Evolutionary conservation across 106 monocot species (phyloP), one percentile per base, ranked within the genome.

Genomic region (Gastrodia elata): DNA sequence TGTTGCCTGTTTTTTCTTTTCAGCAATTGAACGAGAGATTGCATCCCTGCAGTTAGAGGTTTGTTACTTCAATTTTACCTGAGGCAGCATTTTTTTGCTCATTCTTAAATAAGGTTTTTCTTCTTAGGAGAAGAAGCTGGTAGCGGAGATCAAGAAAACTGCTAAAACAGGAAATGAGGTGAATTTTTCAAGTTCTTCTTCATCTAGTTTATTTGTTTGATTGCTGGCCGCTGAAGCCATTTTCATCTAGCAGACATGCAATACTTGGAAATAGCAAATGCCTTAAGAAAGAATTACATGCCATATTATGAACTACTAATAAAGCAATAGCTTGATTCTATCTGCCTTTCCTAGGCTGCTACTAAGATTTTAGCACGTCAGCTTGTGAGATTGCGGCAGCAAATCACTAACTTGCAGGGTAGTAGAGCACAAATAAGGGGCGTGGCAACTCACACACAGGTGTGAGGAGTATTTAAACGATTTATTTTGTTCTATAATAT

Each of bases 351-450:
- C 68, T 77, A 96, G 95, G 77, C 85, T 72, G 92, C 91, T 65
- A 81, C 89, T 24, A 96, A 80, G 80, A 77, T 80, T 73, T 77
- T 92, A 76, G 92, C 92, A 9, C 87, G 82, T 18, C 95, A 96
- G 65, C 87, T 96, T 69, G 70, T 96, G 20, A 83, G 89, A 46
- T 55, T 96, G 74, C 87, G 95, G 76, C 95, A 96, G 68, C 85
- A 89, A 76, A 96, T 96, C 75, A 27, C 82, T 65, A 92, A 82
- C 36, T 77, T 96, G 42, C 89, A 96, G 74, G 78, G 84, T 57
- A 87, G 81, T 61, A 77, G 84, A 73, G 92, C 89, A 79, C 95
- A 96, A 68, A 83, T 96, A 78, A 85, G 89, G 68, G 95, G 95
- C 16, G 82, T 96, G 68, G 82, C 87, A 43, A 96, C 87, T 25